Percentiles rank a stretch among this genome's conserved stretches.
phyloP scores from a whole-genome alignment of 208 protist species.

The Strigomonas galati region DNA sequence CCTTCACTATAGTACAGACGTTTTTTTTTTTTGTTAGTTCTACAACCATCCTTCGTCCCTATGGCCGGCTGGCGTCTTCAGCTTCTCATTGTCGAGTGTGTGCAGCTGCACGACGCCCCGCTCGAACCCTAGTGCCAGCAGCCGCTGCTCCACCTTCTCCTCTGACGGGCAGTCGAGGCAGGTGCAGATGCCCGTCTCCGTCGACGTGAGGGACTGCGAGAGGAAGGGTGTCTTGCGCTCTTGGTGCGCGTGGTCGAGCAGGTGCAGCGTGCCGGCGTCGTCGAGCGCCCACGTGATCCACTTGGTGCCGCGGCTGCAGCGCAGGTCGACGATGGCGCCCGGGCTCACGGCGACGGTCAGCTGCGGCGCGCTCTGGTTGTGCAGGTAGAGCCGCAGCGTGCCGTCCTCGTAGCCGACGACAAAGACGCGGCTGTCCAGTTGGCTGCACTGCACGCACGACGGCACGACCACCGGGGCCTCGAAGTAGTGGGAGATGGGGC shows the following conservation, averaged over 20 bases:
- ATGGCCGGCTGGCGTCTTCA: constrained; percentile 38
- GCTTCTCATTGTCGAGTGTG: constrained; percentile 37
- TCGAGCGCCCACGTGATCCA: constrained; percentile 76
- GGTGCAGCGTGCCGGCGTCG: constrained; percentile 52
- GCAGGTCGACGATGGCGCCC: constrained; percentile 43
- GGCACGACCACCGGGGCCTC: constrained; percentile 35
- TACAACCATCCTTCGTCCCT: constrained; percentile 69
- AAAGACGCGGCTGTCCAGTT: constrained; percentile 59
- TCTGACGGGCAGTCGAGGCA: constrained; percentile 57
- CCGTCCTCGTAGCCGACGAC: constrained; percentile 80
- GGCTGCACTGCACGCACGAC: constrained; percentile 57
- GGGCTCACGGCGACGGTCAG: constrained; percentile 52
- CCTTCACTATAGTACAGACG: no score
- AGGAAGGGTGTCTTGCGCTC: constrained; percentile 45
- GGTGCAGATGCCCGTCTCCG: constrained; percentile 56
- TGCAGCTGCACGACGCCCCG: constrained; percentile 76
- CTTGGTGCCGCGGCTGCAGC: constrained; percentile 39
- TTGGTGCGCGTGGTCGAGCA: constrained; percentile 64
- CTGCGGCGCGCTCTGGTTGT: constrained; percentile 48
- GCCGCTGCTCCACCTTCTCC: constrained; percentile 41
- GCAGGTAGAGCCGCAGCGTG: constrained; percentile 62
- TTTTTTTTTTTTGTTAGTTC: constrained; percentile 4
- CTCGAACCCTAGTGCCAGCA: constrained; percentile 69
- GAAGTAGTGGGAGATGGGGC: constrained; percentile 35
- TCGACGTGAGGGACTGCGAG: constrained; percentile 42